Base-by-base conservation (phyloP, 805 yeast genomes). In the Candida endomychidarum region DNA sequence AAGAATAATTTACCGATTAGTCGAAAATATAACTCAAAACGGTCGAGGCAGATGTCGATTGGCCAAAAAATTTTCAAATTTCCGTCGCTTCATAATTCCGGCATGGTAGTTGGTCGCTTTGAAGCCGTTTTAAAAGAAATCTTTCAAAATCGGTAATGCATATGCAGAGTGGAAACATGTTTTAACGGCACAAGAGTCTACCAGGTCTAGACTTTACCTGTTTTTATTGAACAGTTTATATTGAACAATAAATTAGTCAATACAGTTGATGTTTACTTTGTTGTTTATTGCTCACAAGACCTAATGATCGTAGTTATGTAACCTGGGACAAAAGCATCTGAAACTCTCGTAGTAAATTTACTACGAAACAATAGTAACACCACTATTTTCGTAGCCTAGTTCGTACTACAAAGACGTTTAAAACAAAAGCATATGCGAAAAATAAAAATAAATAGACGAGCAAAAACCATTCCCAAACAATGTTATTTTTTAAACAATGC, bases 401-500 rank as follows among this genome's bases (percentile, higher is more conserved):
- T n/a, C n/a, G n/a, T n/a, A n/a, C n/a, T n/a, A n/a, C n/a, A 12
- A 10, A 8, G 16, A 27, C 19, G 15, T 7, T 26, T 5, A 15
- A 27, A 8, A 32, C 10, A 9, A 32, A 8, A 19, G 5, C 6
- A 9, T 12, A 21, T 10, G 12, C 11, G 8, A 32, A 32, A 20
- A 21, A 11, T 21, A 32, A 31, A 20, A 32, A 32, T 19, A 32
- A 8, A 14, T 32, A 32, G 26, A 32, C 35, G 35, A 32, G 6
- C 8, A 32, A 32, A 32, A 29, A 29, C 18, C 17, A n/a, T 32
- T 12, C 20, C 16, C 7, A 7, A 22, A 32, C 17, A 20, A 32
- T 21, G 4, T n/a, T 12, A 15, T 12, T n/a, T 32, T 32, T 21
- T 12, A 3, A 21, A 32, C 27, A 32, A 32, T 32, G 16, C 11